Evolutionary conservation across 768 basidiomycete species (phyloP), one percentile per base, ranked within the genome.

Genomic region (Rhizopogon vulgaris): DNA sequence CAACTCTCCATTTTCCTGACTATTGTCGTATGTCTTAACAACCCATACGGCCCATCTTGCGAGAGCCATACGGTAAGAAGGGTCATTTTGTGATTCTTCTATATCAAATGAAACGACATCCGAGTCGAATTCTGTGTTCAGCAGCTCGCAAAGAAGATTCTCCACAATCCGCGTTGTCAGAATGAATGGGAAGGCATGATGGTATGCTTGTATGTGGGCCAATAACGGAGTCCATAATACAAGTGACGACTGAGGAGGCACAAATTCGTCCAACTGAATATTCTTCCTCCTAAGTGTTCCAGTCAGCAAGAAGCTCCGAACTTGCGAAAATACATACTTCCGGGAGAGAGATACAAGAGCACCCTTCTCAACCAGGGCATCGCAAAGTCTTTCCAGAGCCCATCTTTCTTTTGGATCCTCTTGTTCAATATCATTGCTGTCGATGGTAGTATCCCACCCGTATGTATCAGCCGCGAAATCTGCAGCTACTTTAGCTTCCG

Each of bases 331-430:
- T 42, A 59, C 78, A 56, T 56, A 94, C 95, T 84, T 93, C 70
- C 84, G 89, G 1, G 91, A 86, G 2, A 87, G 58, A 7, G 95
- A 94, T 3, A 97, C 85, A 7, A 97, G 71, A 9, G 74, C 80
- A 9, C 92, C 92, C 54, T 77, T 80, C 52, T 82, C 83, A 45
- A 89, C 58, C 11, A 98, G 69, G 0, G 69, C 77, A 42, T 85
- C 80, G 50, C 82, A 84, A 2, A 98, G 67, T 34, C 69, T 68
- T 49, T 89, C 85, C 39, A 90, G 61, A 6, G 85, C 86, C 78
- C 82, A 85, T 43, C 66, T 68, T 63, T 90, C 87, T 60, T 77
- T 80, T 11, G 67, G 54, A 40, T 84, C 83, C 9, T 70, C 70
- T 51, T 74, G 74, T 32, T 63, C 57, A 6, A 70, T 69, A 12